phyloP scores from a whole-genome alignment of 2,329 filamentous ascomycete species.

The Colletotrichum limetticola region DNA sequence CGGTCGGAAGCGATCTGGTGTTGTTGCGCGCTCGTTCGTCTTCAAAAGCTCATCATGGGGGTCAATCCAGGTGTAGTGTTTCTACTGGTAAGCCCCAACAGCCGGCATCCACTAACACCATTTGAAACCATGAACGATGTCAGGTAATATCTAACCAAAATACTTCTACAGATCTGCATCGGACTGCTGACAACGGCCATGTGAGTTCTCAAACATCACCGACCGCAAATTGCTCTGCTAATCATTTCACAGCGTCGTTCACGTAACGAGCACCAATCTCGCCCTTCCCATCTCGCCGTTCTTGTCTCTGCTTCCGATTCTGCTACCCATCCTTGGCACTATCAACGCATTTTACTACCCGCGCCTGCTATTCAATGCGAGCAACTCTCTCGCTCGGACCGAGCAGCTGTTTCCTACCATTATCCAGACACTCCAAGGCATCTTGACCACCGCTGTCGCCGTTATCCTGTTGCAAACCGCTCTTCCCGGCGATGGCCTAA shows the following conservation, averaged over 20 bases:
- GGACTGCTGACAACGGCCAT: slow-evolving; percentile 45
- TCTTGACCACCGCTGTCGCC: slow-evolving; percentile 55
- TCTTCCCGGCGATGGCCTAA: slow-evolving; percentile 44
- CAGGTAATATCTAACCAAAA: not conserved
- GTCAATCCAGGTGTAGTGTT: slow-evolving; percentile 44
- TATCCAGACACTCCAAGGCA: slow-evolving; percentile 54
- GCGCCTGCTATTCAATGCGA: slow-evolving; percentile 42
- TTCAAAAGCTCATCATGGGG: slow-evolving; percentile 34
- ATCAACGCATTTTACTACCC: slow-evolving; percentile 50
- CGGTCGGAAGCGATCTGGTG: not conserved
- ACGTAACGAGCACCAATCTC: slow-evolving; percentile 50
- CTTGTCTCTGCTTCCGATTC: slow-evolving; percentile 49
- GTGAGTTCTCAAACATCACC: slow-evolving; percentile 36
- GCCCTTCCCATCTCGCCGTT: slow-evolving; percentile 52
- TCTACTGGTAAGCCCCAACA: slow-evolving; percentile 42
- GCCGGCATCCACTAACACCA: not conserved
- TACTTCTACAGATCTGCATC: slow-evolving; percentile 40
- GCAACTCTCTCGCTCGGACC: slow-evolving; percentile 18
- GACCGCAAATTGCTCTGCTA: not conserved
- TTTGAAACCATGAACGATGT: not conserved
- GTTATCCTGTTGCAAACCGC: slow-evolving; percentile 53
- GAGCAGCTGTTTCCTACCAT: slow-evolving; percentile 37
- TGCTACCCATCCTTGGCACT: slow-evolving; percentile 53
- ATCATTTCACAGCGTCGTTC: slow-evolving; percentile 46
- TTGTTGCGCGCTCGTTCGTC: not conserved